Evolutionary conservation across 1,284 basidiomycete species (phyloP).

Genomic region (Boletus holoroseus): DNA sequence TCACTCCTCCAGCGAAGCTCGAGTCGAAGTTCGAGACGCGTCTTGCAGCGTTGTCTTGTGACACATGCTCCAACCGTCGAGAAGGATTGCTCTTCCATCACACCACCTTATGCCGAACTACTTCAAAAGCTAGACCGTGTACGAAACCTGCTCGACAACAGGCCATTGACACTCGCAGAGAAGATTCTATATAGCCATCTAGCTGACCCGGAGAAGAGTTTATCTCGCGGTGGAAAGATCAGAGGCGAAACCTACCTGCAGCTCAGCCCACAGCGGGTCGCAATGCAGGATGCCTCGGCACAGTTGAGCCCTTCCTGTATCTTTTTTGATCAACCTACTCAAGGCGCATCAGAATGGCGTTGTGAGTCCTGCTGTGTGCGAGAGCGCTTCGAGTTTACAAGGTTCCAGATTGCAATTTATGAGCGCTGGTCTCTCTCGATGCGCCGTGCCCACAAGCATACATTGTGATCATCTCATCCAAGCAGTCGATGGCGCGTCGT

Average conservation of each 20-base stretch:
- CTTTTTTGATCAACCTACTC: slow-evolving; percentile 6
- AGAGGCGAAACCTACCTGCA: slow-evolving; percentile 90
- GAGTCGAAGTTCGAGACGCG: slow-evolving; percentile 2
- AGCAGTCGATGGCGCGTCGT: slow-evolving; percentile 77
- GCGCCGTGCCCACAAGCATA: slow-evolving; percentile 82
- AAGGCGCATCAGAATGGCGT: slow-evolving; percentile 58
- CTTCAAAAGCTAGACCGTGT: slow-evolving; percentile 73
- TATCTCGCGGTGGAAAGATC: slow-evolving; percentile 63
- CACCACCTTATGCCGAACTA: slow-evolving; percentile 82
- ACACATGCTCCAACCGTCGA: slow-evolving; percentile 49
- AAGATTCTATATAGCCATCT: slow-evolving; percentile 98
- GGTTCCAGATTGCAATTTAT: slow-evolving; percentile 88
- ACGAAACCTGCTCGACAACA: slow-evolving; percentile 59
- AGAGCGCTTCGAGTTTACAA: slow-evolving; percentile 8
- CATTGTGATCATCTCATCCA: slow-evolving; percentile 98
- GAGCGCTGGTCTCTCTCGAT: slow-evolving; percentile 86
- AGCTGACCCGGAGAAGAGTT: slow-evolving; percentile 68
- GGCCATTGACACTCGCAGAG: slow-evolving; percentile 88
- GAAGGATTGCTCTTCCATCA: slow-evolving; percentile 76
- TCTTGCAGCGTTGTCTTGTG: slow-evolving; percentile 41
- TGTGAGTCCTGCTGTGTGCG: slow-evolving; percentile 43
- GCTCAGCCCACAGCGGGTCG: slow-evolving; percentile 87
- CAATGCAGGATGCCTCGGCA: slow-evolving; percentile 99
- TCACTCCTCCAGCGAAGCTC: slow-evolving; percentile 18
- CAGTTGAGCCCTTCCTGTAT: slow-evolving; percentile 56